phyloP scores from a whole-genome alignment of 2,329 filamentous ascomycete species.

The Plenodomus biglobosus region DNA sequence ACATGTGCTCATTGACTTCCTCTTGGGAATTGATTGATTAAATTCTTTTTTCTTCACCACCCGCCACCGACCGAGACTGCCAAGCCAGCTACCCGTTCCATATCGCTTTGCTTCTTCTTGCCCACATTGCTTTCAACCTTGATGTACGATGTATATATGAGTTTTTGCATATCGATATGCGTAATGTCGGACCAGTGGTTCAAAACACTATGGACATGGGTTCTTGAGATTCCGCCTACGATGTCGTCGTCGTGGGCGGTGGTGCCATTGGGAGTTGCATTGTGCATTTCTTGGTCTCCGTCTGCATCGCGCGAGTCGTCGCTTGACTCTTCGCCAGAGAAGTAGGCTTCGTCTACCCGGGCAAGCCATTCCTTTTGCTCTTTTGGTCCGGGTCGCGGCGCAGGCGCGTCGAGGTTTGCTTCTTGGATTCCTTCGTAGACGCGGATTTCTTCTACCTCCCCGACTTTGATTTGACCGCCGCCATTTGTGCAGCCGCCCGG shows the following conservation, averaged over 20 bases:
- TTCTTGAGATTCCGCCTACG: slow-evolving; percentile 67
- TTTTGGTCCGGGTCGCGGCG: slow-evolving; percentile 64
- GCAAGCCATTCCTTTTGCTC: slow-evolving; percentile 74
- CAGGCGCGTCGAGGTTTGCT: slow-evolving; percentile 29
- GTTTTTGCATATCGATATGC: slow-evolving; percentile 67
- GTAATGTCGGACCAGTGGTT: slow-evolving; percentile 75
- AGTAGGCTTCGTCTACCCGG: slow-evolving; percentile 72
- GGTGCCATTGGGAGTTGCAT: slow-evolving; percentile 10
- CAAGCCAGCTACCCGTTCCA: slow-evolving; percentile 81
- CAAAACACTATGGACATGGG: slow-evolving; percentile 67
- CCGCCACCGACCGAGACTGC: slow-evolving; percentile 90
- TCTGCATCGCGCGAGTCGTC: slow-evolving; percentile 37
- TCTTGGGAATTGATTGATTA: too few species aligned
- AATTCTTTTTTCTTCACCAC: too few species aligned
- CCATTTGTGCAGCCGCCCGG: slow-evolving; percentile 98
- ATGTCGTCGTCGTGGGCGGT: slow-evolving; percentile 16
- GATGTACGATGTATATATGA: slow-evolving; percentile 85
- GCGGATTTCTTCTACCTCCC: slow-evolving; percentile 63
- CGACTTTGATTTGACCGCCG: slow-evolving; percentile 89
- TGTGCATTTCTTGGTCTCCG: slow-evolving; percentile 42
- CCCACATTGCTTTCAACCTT: slow-evolving; percentile 95
- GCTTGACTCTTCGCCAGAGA: slow-evolving; percentile 63
- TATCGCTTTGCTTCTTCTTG: slow-evolving; percentile 63
- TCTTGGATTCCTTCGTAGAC: slow-evolving; percentile 31
- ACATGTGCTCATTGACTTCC: too few species aligned